Conservation (phyloP, 2,329 filamentous ascomycete genomes). For the Exophiala sideris region DNA sequence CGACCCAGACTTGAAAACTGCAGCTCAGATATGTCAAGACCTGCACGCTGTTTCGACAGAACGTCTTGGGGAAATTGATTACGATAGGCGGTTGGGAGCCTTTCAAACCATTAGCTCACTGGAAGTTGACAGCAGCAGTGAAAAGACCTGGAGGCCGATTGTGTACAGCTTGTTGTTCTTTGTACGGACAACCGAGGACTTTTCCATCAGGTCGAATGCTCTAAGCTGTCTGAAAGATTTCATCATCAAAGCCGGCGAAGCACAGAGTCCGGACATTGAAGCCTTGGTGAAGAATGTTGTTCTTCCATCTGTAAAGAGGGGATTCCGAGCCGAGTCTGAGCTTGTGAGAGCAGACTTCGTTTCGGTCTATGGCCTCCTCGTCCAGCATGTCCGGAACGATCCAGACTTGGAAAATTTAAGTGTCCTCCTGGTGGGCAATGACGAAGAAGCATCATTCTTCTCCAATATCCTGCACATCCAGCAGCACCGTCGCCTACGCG, state of each 20-base stretch:
- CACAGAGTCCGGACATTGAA: conserved; percentile 46
- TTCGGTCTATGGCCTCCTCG: conserved; percentile 72
- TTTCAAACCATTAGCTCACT: conserved; percentile 69
- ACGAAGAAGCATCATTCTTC: conserved; percentile 85
- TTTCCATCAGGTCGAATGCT: conserved; percentile 79
- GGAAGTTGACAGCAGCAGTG: conserved; percentile 61
- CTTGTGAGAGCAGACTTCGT: conserved; percentile 80
- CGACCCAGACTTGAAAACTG: conserved; percentile 62
- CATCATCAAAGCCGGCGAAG: conserved; percentile 59
- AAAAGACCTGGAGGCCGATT: conserved; percentile 72
- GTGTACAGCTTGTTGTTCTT: conserved; percentile 87
- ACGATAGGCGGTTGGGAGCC: conserved; percentile 73
- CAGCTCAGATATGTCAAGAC: conserved; percentile 64
- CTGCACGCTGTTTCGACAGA: conserved; percentile 74
- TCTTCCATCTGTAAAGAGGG: conserved; percentile 71
- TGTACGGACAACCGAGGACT: conserved; percentile 80
- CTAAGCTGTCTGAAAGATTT: conserved; percentile 77
- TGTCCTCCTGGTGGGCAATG: conserved; percentile 64
- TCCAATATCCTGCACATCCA: conserved; percentile 89
- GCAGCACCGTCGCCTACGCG: conserved; percentile 77
- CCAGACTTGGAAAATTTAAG: conserved; percentile 69
- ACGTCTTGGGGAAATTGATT: conserved; percentile 81
- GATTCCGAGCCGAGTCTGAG: conserved; percentile 75
- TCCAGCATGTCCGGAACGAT: conserved; percentile 69
- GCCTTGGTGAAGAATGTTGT: conserved; percentile 63